Evolutionary conservation across 441 rosid genomes (phyloP).

Genomic region (Mallotus japonicus): DNA sequence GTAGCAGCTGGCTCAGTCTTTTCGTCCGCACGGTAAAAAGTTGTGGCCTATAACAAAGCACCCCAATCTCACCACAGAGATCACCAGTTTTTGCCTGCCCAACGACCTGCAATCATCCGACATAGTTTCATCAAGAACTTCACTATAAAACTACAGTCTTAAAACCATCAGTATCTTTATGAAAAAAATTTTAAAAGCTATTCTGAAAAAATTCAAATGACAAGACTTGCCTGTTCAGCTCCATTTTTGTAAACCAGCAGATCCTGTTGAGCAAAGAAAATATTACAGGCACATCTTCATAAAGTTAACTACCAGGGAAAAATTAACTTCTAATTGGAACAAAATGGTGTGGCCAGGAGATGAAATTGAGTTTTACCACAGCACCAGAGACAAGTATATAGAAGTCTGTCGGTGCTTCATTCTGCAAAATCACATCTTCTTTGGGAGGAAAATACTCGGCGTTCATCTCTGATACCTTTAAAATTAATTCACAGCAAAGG

Average conservation of each 20-base stretch:
- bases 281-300: slow-evolving; percentile 7
- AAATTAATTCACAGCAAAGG: slow-evolving; percentile 14
- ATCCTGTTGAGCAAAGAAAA: slow-evolving; percentile 47
- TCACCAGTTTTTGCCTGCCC: slow-evolving; percentile 72
- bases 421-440: slow-evolving; percentile 83
- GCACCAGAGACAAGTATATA: slow-evolving; percentile 79
- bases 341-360: neutral
- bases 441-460: slow-evolving; percentile 89
- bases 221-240: slow-evolving; percentile 54
- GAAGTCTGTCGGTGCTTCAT: slow-evolving; percentile 89
- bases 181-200: too few relatives aligned
- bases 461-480: slow-evolving; percentile 83
- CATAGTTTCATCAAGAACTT: neutral
- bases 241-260: slow-evolving; percentile 49
- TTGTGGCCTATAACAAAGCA: slow-evolving; percentile 80
- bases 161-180: neutral
- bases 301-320: neutral
- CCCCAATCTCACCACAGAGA: slow-evolving; percentile 77
- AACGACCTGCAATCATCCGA: slow-evolving; percentile 47
- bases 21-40: slow-evolving; percentile 74
- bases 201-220: neutral
- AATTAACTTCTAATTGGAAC: neutral
- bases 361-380: slow-evolving; percentile 41
- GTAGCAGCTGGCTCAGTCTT: slow-evolving; percentile 72
- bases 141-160: neutral